A percentile compares a stretch with the other conserved stretches of the same genome.
phyloP scores from a whole-genome alignment of 306 rosid species.

The Vigna hirtella region DNA sequence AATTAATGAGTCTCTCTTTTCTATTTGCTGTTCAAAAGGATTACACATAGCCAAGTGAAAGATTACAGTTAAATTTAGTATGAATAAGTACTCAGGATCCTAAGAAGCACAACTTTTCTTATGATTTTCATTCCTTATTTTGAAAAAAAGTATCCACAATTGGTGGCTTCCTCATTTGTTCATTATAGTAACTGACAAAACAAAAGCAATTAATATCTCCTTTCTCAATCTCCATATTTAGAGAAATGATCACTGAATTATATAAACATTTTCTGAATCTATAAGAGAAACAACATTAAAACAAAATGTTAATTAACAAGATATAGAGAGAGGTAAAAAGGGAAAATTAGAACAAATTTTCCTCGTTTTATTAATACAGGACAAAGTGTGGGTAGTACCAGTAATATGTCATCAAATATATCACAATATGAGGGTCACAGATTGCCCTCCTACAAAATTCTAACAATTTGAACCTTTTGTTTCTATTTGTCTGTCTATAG shows the following conservation, averaged over 20 bases:
- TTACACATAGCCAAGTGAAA: no score
- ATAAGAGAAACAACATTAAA: no score
- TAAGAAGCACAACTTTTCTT: not conserved
- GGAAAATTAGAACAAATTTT: conserved; percentile 9
- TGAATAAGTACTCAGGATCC: no score
- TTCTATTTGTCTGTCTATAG: conserved; percentile 16
- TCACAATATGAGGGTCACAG: conserved; percentile 35
- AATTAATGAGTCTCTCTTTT: no score
- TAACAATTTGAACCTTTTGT: not conserved
- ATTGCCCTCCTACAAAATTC: conserved; percentile 45
- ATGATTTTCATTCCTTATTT: not conserved
- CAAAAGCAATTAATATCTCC: not conserved
- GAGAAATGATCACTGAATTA: not conserved
- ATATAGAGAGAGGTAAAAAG: not conserved
- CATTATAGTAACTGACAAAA: not conserved
- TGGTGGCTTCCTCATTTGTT: not conserved
- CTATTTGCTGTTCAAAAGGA: no score
- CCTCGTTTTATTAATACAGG: conserved; percentile 29
- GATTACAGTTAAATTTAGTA: no score
- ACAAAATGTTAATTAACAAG: not conserved
- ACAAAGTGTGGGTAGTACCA: conserved; percentile 24
- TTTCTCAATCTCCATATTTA: not conserved
- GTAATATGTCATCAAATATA: conserved; percentile 11
- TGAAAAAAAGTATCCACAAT: not conserved
- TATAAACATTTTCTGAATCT: not conserved